Conservation (phyloP, 441 rosid genomes). For the Adansonia grandidieri region DNA sequence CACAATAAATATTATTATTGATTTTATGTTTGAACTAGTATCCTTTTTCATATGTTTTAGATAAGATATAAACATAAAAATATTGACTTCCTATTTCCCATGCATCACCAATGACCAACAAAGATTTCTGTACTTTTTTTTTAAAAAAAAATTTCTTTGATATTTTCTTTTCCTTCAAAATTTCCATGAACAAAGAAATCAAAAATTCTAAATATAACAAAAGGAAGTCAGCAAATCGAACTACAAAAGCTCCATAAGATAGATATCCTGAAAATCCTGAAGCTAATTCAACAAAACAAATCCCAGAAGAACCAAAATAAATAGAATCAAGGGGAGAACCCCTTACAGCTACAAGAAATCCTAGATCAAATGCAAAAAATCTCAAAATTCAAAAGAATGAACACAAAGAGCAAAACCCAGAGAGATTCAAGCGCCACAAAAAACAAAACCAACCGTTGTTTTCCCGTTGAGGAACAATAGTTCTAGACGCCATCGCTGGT, state of each 20-base stretch:
- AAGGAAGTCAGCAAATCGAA: background rate
- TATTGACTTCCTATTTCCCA: too few relatives aligned
- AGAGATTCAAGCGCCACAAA: background rate
- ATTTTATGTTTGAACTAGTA: background rate
- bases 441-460: constrained; percentile 31
- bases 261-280: background rate
- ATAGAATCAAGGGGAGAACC: background rate
- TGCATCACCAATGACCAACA: background rate
- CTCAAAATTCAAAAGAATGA: background rate
- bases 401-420: background rate
- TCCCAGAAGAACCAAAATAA: background rate
- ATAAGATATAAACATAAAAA: background rate
- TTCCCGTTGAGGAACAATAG: constrained; percentile 30
- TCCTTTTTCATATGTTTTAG: background rate
- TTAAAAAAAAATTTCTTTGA: background rate
- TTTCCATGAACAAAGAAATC: background rate
- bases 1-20: background rate
- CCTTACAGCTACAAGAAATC: background rate
- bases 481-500: constrained; percentile 42
- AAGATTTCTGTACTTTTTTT: background rate
- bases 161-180: background rate
- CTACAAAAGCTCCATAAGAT: background rate
- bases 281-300: background rate
- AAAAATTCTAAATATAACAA: background rate
- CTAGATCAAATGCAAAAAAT: background rate